phyloP scores from a whole-genome alignment of 2,329 filamentous ascomycete species.

The Pseudogymnoascus sp. region DNA sequence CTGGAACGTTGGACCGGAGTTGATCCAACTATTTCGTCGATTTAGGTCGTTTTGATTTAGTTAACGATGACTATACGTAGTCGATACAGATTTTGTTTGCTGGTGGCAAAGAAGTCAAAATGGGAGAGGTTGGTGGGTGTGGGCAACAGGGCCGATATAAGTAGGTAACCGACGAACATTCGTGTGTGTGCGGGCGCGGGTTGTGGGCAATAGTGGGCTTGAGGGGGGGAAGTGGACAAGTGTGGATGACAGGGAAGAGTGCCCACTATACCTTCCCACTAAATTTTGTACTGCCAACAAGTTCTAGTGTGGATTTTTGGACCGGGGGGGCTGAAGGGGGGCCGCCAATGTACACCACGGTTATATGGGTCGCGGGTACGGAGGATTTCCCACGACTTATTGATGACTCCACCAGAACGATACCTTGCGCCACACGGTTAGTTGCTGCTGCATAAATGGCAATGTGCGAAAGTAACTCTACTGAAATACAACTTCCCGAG shows the following conservation, averaged over 20 bases:
- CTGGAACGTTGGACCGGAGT: conserved; percentile 6
- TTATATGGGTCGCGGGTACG: background rate
- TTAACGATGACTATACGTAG: conserved; percentile 1
- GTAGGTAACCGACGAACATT: background rate
- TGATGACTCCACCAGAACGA: conserved; percentile 4
- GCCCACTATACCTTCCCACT: background rate
- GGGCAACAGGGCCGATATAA: conserved; percentile 1
- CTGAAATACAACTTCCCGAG: conserved; percentile 4
- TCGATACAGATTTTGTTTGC: conserved; percentile 9
- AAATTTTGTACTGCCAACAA: conserved; percentile 4
- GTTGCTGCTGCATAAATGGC: background rate
- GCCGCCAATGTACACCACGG: background rate
- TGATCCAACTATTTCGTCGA: conserved; percentile 7
- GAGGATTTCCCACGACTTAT: conserved; percentile 7
- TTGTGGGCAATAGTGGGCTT: conserved; percentile 1
- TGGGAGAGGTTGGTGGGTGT: conserved; percentile 9
- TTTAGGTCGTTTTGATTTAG: background rate
- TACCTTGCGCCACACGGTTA: conserved; percentile 6
- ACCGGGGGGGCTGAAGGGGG: background rate
- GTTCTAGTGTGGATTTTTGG: conserved; percentile 5
- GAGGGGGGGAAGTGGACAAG: background rate
- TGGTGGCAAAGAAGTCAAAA: conserved; percentile 8
- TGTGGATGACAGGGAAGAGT: conserved; percentile 7
- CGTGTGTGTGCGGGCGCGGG: background rate
- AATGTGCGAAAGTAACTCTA: background rate